These are phyloP conservation scores for Rhazya stricta DNA, from an alignment of 257 asterid genomes.

Conservation along the genomic window DNA sequence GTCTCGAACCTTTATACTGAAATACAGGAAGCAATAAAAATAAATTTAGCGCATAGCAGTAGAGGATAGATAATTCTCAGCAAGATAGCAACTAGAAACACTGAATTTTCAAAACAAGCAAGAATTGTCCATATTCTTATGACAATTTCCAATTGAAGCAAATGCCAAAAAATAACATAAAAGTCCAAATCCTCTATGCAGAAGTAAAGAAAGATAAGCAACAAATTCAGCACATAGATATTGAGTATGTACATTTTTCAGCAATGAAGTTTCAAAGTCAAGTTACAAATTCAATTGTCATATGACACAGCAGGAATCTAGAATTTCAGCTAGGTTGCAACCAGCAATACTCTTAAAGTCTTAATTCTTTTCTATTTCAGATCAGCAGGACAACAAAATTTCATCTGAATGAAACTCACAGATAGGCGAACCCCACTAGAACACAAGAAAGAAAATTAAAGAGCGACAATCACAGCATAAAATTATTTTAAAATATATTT, in stretches of 20 bases:
- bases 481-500: too few species aligned
- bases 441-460: too few species aligned
- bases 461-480: too few species aligned
- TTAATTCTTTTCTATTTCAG: not conserved
- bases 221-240: not conserved
- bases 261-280: not conserved
- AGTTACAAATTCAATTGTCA: not conserved
- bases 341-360: not conserved
- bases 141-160: not conserved
- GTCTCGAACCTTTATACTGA: not conserved
- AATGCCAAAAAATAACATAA: not conserved
- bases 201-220: not conserved
- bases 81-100: not conserved
- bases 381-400: not conserved
- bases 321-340: not conserved
- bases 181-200: not conserved
- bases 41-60: not conserved
- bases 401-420: not conserved
- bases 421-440: not conserved
- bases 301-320: not conserved
- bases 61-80: too few species aligned
- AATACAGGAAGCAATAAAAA: not conserved
- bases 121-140: not conserved
- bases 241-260: not conserved
- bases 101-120: not conserved